phyloP scores from a whole-genome alignment of 1,139 yeast genomes.

The Pichia sp. region DNA sequence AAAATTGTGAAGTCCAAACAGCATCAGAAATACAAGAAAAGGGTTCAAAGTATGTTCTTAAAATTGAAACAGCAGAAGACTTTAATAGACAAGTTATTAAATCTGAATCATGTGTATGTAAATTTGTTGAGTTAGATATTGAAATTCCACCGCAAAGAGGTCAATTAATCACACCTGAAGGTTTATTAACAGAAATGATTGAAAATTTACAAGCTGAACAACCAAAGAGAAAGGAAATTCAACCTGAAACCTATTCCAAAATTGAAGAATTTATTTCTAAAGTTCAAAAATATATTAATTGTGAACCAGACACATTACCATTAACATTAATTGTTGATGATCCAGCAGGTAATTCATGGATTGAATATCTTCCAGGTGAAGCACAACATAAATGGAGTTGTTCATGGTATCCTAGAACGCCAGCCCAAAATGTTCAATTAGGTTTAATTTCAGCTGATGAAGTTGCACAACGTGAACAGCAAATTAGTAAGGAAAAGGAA shows the following conservation, averaged over 20 bases:
- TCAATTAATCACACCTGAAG: slow-evolving; percentile 88
- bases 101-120: slow-evolving; percentile 80
- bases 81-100: slow-evolving; percentile 88
- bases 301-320: slow-evolving; percentile 66
- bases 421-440: slow-evolving; percentile 79
- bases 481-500: slow-evolving; percentile 30
- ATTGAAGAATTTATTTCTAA: slow-evolving; percentile 63
- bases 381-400: slow-evolving; percentile 88
- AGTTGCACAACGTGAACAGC: slow-evolving; percentile 48
- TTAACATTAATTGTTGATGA: slow-evolving; percentile 79
- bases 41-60: slow-evolving; percentile 69
- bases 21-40: slow-evolving; percentile 86
- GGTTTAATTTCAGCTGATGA: slow-evolving; percentile 85
- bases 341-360: slow-evolving; percentile 97
- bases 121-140: slow-evolving; percentile 76
- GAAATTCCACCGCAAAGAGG: slow-evolving; percentile 96
- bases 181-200: slow-evolving; percentile 74
- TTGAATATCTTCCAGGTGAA: slow-evolving; percentile 84
- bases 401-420: slow-evolving; percentile 75
- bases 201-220: slow-evolving; percentile 81
- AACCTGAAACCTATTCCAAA: slow-evolving; percentile 70
- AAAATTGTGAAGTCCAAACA: slow-evolving; percentile 89
- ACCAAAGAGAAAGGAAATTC: slow-evolving; percentile 60
- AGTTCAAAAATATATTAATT: slow-evolving; percentile 53
- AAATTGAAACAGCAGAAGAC: slow-evolving; percentile 66